phyloP scores from a whole-genome alignment of 208 protist genomes.

The Leishmania braziliensis region DNA sequence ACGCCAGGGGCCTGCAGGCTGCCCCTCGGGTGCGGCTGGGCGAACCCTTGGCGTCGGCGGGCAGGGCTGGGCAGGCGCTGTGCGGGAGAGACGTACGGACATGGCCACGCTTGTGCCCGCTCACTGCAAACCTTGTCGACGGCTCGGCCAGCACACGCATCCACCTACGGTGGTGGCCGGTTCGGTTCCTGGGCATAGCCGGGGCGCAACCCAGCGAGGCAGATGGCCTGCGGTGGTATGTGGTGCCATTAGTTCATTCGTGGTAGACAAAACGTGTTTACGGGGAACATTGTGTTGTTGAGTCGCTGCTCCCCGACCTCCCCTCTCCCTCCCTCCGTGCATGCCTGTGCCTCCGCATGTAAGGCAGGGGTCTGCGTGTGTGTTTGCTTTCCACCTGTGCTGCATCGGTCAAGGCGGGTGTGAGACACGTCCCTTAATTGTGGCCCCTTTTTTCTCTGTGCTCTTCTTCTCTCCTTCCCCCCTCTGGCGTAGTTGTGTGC shows the following conservation, averaged over 20 bases:
- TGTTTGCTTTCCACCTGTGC: too few relatives aligned
- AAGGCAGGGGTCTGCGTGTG: too few relatives aligned
- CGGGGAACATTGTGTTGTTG: not conserved
- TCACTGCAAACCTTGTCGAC: not conserved
- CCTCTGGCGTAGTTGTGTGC: not conserved
- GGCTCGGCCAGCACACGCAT: not conserved
- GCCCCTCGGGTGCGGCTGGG: not conserved
- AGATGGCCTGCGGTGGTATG: too few relatives aligned
- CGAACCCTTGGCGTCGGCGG: too few relatives aligned
- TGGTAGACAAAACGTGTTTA: too few relatives aligned
- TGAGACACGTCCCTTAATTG: too few relatives aligned
- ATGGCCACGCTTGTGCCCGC: not conserved
- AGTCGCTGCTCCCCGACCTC: not conserved
- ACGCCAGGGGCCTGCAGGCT: not conserved
- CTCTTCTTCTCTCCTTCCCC: too few relatives aligned
- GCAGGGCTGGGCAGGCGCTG: not conserved
- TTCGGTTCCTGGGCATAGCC: not conserved
- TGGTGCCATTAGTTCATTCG: too few relatives aligned
- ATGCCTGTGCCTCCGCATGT: too few relatives aligned
- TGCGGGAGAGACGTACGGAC: not conserved
- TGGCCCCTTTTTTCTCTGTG: too few relatives aligned
- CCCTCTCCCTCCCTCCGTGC: not conserved
- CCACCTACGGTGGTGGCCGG: not conserved
- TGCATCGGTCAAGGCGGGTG: too few relatives aligned
- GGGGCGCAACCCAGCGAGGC: not conserved